Conservation (phyloP, 768 basidiomycete genomes). For the Sporobolomyces phaffii region DNA sequence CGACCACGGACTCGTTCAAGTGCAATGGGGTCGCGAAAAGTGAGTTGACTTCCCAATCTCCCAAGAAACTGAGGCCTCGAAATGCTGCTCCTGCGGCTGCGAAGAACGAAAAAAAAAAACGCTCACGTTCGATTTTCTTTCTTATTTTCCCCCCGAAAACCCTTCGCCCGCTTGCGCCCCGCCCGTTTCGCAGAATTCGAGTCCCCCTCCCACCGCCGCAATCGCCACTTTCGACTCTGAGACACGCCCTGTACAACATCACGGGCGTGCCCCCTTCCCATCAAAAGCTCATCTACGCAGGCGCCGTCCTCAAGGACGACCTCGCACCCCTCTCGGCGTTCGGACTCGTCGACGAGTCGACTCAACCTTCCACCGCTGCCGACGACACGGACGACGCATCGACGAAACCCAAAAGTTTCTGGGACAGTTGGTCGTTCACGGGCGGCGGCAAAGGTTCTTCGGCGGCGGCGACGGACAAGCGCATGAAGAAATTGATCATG, state of each 20-base stretch:
- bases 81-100: too few relatives aligned
- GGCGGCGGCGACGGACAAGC: conserved; percentile 1
- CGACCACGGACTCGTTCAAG: background rate
- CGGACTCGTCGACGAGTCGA: conserved; percentile 23
- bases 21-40: conserved; percentile 13
- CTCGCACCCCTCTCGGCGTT: conserved; percentile 49
- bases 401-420: conserved; percentile 6
- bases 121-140: too few relatives aligned
- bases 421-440: conserved; percentile 31
- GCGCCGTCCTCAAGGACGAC: conserved; percentile 85
- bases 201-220: conserved; percentile 57
- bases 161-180: too few relatives aligned
- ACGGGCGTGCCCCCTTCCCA: conserved; percentile 63
- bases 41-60: background rate
- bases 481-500: conserved; percentile 36
- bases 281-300: conserved; percentile 75
- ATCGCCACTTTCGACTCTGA: conserved; percentile 58
- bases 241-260: conserved; percentile 61
- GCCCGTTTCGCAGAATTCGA: conserved; percentile 53
- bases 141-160: too few relatives aligned
- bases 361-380: background rate
- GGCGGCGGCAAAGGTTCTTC: conserved; percentile 4
- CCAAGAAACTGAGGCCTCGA: too few relatives aligned
- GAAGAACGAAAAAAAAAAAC: too few relatives aligned
- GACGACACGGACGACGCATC: background rate